Percentiles rank a stretch among this genome's conserved stretches.
Evolutionary conservation across 2,329 filamentous ascomycete species (phyloP).

Genomic region (Didymella glomerata): DNA sequence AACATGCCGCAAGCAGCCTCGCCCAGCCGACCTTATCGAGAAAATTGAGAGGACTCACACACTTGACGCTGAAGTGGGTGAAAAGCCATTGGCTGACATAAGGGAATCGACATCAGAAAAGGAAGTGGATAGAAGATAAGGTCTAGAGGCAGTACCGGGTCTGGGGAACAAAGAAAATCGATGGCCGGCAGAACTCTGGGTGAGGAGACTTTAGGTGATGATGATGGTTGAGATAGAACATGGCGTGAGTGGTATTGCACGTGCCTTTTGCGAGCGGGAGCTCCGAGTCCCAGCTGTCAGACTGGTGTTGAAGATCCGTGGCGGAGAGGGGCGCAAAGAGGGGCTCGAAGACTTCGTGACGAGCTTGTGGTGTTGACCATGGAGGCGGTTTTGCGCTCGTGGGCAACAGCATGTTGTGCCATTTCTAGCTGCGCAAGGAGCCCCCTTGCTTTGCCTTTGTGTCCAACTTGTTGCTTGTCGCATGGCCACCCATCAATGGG

Average conservation of each 20-base stretch:
- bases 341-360: slow-evolving; percentile 4
- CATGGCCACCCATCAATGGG: neutral
- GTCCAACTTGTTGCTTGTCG: neutral
- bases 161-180: slow-evolving; percentile 18
- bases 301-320: slow-evolving; percentile 1
- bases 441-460: slow-evolving; percentile 17
- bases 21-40: slow-evolving; percentile 25
- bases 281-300: slow-evolving; percentile 14
- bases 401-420: slow-evolving; percentile 9
- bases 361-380: slow-evolving; percentile 10
- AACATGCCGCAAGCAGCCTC: slow-evolving; percentile 41
- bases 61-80: slow-evolving; percentile 8
- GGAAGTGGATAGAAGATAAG: slow-evolving; percentile 22
- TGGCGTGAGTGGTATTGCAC: slow-evolving; percentile 18
- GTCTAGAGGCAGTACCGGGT: slow-evolving; percentile 23
- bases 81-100: slow-evolving; percentile 11
- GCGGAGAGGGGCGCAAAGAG: slow-evolving; percentile 4
- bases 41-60: slow-evolving; percentile 18
- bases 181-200: neutral
- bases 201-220: slow-evolving; percentile 5
- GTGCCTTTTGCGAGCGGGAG: slow-evolving; percentile 19
- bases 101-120: slow-evolving; percentile 1
- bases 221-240: slow-evolving; percentile 7
- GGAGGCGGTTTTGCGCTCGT: slow-evolving; percentile 9
- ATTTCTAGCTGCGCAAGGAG: slow-evolving; percentile 10